Evolutionary conservation across 2,329 filamentous ascomycete genomes (phyloP), one percentile per base, ranked within the genome.

Genomic region (Sclerotiophoma versabilis): DNA sequence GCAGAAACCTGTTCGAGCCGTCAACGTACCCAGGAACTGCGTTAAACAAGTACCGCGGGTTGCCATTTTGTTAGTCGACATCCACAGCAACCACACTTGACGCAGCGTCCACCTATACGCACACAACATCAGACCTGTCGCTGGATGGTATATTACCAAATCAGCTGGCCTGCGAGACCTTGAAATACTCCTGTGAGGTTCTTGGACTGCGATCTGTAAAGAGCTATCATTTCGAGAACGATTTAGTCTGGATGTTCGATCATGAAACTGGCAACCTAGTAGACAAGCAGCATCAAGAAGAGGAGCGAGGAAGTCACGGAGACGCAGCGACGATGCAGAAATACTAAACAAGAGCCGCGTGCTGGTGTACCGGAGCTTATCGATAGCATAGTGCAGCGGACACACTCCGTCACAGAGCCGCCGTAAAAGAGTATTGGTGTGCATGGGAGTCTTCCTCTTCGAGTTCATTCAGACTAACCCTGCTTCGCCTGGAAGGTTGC

Each of bases 331-430:
- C 15, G 7, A 39, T 42, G 34, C 30, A 36, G 15, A 38, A 11
- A 23, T 22, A 23, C n/a, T 14, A 14, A 14, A 32, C 19, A 34
- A 27, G 20, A 34, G 41, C 22, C 22, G 15, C n/a, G 36, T 10
- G 42, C 30, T 37, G 17, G 38, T 32, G 29, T 30, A 44, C 19
- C 6, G n/a, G 14, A 41, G 51, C 51, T 54, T 54, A 49, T 54
- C 51, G 51, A 49, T 54, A 54, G 51, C 33, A 41, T 4, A 12
- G 12, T 39, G 42, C 36, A 42, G 34, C 49, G 49, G 49, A 52
- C 44, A 12, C 11, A 14, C 38, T 49, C 45, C 38, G 51, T 44
- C 17, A 30, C 39, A 23, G 22, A 15, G 15, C 45, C 51, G 51
- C 51, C 25, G 41, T 20, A 23, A n/a, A n/a, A 32, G 26, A 25